Evolutionary conservation across 257 asterid species (phyloP), one percentile per base, ranked within the genome.

Genomic region (Salvia miltiorrhiza): DNA sequence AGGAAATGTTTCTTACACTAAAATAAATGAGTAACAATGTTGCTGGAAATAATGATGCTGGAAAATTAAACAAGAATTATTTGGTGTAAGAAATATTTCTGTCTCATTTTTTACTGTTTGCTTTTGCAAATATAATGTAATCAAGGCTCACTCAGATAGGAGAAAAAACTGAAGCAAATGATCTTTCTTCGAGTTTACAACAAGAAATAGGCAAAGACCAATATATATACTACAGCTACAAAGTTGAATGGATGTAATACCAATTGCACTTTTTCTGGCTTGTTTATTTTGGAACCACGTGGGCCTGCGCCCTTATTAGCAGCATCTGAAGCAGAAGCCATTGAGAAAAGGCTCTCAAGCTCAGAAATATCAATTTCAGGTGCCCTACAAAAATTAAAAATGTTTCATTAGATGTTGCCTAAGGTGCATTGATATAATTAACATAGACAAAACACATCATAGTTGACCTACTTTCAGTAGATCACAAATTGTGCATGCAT

Each of bases 211-310:
- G 40, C 4, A 35, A 23, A 50, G 47, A 28, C 69, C 63, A 8
- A 35, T n/a, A 67, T 44, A 45, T 11, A 65, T 23, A 59, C 64
- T 48, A 24, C 19, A 74, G 58, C 73, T 37, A 76, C 62, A 28
- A 33, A 71, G 28, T 66, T 32, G 50, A 23, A 79, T 63, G 54
- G 63, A 67, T 49, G 64, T 44, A 68, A 50, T 54, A 79, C 98
- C 95, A 93, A 50, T 79, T 93, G 98, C 80, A 93, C 96, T 84
- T 87, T 93, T 72, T 93, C 98, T 64, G 97, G 97, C 84, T 90
- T 93, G 84, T 78, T 86, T 64, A 87, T 81, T 75, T 93, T 93
- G 54, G 97, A 76, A 79, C 88, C 92, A 70, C 97, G 97, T 61
- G 83, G 70, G 30, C 78, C 85, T 77, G 92, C 95, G 52, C 77